Evolutionary conservation across 1,284 basidiomycete species (phyloP).

Genomic region (Apiotrichum siamense): DNA sequence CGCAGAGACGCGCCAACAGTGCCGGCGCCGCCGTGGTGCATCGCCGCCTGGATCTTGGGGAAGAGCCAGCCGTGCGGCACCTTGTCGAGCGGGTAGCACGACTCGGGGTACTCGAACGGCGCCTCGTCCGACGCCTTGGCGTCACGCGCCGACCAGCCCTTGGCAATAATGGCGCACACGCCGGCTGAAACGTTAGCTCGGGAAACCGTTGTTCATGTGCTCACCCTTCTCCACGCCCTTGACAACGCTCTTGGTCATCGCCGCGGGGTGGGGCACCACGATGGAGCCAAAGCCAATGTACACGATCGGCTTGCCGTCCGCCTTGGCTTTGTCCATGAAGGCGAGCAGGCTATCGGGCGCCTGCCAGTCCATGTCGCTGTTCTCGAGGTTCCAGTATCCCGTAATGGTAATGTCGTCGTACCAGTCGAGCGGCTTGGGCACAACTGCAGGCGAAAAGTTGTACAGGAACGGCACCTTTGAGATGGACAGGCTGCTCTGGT

Average conservation of each 20-base stretch:
- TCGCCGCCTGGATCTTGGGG: slow-evolving; percentile 53
- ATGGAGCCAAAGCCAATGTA: slow-evolving; percentile 69
- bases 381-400: slow-evolving; percentile 61
- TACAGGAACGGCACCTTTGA: slow-evolving; percentile 67
- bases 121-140: slow-evolving; percentile 44
- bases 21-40: slow-evolving; percentile 68
- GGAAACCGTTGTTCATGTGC: slow-evolving; percentile 8
- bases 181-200: slow-evolving; percentile 45
- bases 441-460: slow-evolving; percentile 58
- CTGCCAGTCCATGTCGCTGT: slow-evolving; percentile 56
- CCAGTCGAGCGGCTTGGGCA: slow-evolving; percentile 70
- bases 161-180: slow-evolving; percentile 66
- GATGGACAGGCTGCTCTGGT: slow-evolving; percentile 55
- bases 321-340: slow-evolving; percentile 57
- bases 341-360: slow-evolving; percentile 54
- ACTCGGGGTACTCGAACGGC: slow-evolving; percentile 46
- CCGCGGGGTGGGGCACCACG: slow-evolving; percentile 63
- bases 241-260: slow-evolving; percentile 59
- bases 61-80: slow-evolving; percentile 79
- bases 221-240: slow-evolving; percentile 60
- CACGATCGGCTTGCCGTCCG: slow-evolving; percentile 60
- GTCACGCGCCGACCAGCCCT: slow-evolving; percentile 65
- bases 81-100: slow-evolving; percentile 53
- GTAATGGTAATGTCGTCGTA: slow-evolving; percentile 56
- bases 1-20: slow-evolving; percentile 63